These are phyloP conservation scores for Acanthamoeba polyphaga DNA, from an alignment of 208 protist species.

Conservation along the genomic window DNA sequence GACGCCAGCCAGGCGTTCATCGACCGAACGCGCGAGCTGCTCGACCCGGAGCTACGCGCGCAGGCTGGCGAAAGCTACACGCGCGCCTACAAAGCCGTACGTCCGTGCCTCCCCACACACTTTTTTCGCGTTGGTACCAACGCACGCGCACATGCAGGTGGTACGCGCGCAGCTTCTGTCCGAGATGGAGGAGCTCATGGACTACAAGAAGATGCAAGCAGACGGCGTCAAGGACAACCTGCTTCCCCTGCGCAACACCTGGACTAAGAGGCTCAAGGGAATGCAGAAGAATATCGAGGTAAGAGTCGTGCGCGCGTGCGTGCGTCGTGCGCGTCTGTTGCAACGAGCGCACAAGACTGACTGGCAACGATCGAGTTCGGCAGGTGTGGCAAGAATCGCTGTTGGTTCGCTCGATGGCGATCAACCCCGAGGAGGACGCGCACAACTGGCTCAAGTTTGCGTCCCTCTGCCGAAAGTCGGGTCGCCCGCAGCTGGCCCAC, in stretches of 20 bases:
- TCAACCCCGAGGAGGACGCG: conserved; percentile 94
- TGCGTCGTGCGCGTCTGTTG: no score
- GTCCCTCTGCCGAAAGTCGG: conserved; percentile 94
- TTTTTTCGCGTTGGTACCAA: neutral
- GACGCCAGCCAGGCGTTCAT: conserved; percentile 87
- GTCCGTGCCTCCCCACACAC: neutral
- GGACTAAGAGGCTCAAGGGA: conserved; percentile 93
- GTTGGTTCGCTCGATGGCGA: conserved; percentile 96
- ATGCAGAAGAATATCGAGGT: conserved; percentile 95
- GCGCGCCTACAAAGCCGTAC: conserved; percentile 95
- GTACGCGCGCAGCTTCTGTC: conserved; percentile 98
- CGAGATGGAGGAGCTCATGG: conserved; percentile 99
- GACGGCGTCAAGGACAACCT: conserved; percentile 32
- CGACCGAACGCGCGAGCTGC: conserved; percentile 92
- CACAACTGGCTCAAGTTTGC: conserved; percentile 99
- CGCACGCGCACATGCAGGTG: conserved; percentile 85
- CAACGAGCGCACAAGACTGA: no score
- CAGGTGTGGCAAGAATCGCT: conserved; percentile 97
- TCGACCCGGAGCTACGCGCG: conserved; percentile 97
- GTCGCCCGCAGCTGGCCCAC: conserved; percentile 91
- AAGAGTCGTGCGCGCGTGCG: neutral
- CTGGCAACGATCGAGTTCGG: neutral
- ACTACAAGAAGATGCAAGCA: conserved; percentile 91
- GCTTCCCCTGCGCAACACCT: conserved; percentile 88
- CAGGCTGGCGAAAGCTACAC: conserved; percentile 98